Percentiles rank a stretch among this genome's conserved stretches.
phyloP scores from a whole-genome alignment of 179 eudicot species.

The Spergularia azorica region DNA sequence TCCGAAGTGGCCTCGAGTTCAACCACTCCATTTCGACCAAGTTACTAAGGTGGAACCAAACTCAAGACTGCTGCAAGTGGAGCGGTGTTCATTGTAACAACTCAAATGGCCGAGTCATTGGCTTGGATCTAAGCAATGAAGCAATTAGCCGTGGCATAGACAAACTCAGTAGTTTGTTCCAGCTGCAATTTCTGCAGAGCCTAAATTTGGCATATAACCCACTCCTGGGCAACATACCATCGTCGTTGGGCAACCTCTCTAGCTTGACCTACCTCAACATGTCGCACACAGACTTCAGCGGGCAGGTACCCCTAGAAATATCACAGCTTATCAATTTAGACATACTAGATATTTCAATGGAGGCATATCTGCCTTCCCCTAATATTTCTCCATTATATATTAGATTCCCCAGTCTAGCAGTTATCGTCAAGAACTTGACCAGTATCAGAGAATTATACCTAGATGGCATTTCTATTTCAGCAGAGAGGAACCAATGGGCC shows the following conservation, averaged over 20 bases:
- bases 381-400: conserved; percentile 7
- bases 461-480: conserved; percentile 34
- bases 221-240: neutral
- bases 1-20: neutral
- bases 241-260: neutral
- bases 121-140: conserved; percentile 15
- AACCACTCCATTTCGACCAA: conserved; percentile 14
- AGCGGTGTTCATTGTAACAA: neutral
- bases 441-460: conserved; percentile 39
- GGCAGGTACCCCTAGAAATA: conserved; percentile 38
- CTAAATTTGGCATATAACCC: conserved; percentile 5
- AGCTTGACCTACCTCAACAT: conserved; percentile 19
- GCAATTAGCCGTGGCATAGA: neutral
- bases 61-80: conserved; percentile 33
- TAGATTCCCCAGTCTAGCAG: too few relatives aligned
- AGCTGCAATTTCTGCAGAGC: conserved; percentile 14
- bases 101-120: conserved; percentile 15
- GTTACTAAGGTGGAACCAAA: conserved; percentile 35
- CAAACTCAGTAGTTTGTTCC: conserved; percentile 15
- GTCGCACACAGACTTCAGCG: conserved; percentile 2
- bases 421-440: neutral
- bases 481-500: conserved; percentile 37
- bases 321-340: conserved; percentile 24
- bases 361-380: too few relatives aligned
- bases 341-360: conserved; percentile 33